phyloP scores from a whole-genome alignment of 2,329 filamentous ascomycete genomes.

The Uncinocarpus reesii region DNA sequence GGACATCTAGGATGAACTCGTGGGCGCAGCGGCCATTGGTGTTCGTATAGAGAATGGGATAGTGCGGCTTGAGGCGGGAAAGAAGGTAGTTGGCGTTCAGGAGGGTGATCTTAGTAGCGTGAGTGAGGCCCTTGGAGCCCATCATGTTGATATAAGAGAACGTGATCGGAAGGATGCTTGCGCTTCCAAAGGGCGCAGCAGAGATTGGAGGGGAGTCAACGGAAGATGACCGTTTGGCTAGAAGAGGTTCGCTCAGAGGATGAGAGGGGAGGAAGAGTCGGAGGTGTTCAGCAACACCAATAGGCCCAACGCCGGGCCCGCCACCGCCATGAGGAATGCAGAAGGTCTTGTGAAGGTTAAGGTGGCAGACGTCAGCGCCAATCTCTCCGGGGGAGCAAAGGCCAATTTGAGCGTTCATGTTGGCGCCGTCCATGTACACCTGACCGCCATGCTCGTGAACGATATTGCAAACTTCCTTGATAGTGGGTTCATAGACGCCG shows the following conservation, averaged over 20 bases:
- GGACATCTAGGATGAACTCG: conserved; percentile 90
- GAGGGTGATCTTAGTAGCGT: conserved; percentile 85
- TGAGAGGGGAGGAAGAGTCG: conserved; percentile 65
- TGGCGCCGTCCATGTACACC: conserved; percentile 97
- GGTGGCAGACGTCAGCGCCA: conserved; percentile 89
- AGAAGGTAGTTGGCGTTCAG: conserved; percentile 97
- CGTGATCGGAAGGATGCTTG: conserved; percentile 85
- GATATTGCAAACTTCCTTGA: conserved; percentile 74
- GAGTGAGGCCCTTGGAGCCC: conserved; percentile 69
- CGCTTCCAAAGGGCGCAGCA: conserved; percentile 75
- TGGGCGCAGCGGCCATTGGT: conserved; percentile 78
- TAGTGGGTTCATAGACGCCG: conserved; percentile 82
- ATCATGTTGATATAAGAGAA: conserved; percentile 95
- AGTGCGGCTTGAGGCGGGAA: conserved; percentile 73
- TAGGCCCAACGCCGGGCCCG: conserved; percentile 85
- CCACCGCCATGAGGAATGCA: conserved; percentile 95
- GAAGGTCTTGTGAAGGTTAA: conserved; percentile 98
- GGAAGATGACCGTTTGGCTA: conserved; percentile 29
- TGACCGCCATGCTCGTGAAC: conserved; percentile 83
- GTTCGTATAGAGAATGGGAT: conserved; percentile 90
- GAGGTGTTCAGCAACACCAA: conserved; percentile 79
- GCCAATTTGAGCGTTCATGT: conserved; percentile 97
- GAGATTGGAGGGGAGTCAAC: conserved; percentile 55
- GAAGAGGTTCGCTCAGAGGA: conserved; percentile 45
- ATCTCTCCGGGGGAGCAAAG: conserved; percentile 91